Evolutionary conservation across 2,329 filamentous ascomycete species (phyloP), one percentile per base, ranked within the genome.

Genomic region (Colletotrichum sp.): DNA sequence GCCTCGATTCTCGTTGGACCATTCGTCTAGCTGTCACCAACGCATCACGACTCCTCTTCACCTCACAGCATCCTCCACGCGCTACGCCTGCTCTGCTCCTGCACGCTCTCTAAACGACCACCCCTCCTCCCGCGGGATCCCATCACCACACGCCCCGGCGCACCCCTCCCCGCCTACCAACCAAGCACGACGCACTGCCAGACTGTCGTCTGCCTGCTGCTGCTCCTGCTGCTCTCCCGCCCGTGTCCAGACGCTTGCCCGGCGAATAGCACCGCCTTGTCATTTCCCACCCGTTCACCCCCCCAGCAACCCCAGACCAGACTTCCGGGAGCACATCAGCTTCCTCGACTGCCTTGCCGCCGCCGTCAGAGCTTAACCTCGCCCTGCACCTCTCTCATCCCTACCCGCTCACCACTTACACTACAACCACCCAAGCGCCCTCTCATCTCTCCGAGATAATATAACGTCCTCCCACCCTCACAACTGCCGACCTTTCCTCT

Each of bases 401-500:
- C 34, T 54, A 63, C 34, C 47, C 62, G 57, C 54, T 54, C 24
- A n/a, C 62, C 66, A 75, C 70, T 74, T 75, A 74, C 66, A 74
- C 67, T 63, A 55, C 73, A 55, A 59, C 73, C 69, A 70, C 72
- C 78, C 79, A 81, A 80, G 82, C 81, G 81, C 77, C 75, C 77
- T 78, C 78, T 70, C 76, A 75, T 76, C 77, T 80, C 77, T 75
- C 75, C 77, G 76, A 78, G 77, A 79, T 80, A 81, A 79, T 82
- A 83, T 82, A 83, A 80, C 78, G 75, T 79, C 79, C 78, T 78
- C 79, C 76, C 77, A 75, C 76, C 70, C 72, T 79, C 76, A 75
- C 80, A 82, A 81, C 82, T 85, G 81, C 82, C 80, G 78, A 77
- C 78, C 77, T 72, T 69, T 75, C 73, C 73, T 76, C 66, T 77